A percentile compares a stretch with the other conserved stretches of the same genome.
phyloP scores from a whole-genome alignment of 306 rosid species.

The Vigna angularis region DNA sequence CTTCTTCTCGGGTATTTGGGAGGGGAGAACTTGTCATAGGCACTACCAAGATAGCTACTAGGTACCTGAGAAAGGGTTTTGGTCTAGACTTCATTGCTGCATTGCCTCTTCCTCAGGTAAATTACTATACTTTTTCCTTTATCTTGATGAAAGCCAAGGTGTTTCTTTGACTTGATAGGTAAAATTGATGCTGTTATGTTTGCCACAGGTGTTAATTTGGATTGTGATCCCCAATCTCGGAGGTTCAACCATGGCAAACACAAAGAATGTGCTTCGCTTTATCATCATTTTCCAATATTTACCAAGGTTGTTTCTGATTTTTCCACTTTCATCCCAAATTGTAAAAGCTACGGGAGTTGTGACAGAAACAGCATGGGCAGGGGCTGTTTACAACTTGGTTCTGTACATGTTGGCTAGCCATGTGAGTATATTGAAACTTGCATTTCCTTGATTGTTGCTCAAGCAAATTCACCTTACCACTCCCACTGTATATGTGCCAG shows the following conservation, averaged over 20 bases:
- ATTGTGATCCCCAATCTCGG: constrained; percentile 76
- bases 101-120: constrained; percentile 67
- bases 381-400: constrained; percentile 95
- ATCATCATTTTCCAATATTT: constrained; percentile 81
- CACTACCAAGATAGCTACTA: constrained; percentile 56
- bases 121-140: neutral
- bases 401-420: constrained; percentile 98
- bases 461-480: neutral
- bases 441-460: constrained; percentile 20
- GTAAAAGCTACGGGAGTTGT: constrained; percentile 86
- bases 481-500: neutral
- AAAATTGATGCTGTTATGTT: constrained; percentile 2
- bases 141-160: neutral
- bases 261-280: constrained; percentile 82
- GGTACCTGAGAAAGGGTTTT: constrained; percentile 58
- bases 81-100: constrained; percentile 60
- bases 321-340: constrained; percentile 90
- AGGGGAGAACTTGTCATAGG: constrained; percentile 66
- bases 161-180: neutral
- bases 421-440: constrained; percentile 59
- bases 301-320: constrained; percentile 80
- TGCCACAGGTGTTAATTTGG: constrained; percentile 85
- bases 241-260: constrained; percentile 88
- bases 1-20: constrained; percentile 66
- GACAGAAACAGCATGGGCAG: constrained; percentile 97